phyloP scores from a whole-genome alignment of 805 yeast genomes.

The Debaryomyces tyrocola region DNA sequence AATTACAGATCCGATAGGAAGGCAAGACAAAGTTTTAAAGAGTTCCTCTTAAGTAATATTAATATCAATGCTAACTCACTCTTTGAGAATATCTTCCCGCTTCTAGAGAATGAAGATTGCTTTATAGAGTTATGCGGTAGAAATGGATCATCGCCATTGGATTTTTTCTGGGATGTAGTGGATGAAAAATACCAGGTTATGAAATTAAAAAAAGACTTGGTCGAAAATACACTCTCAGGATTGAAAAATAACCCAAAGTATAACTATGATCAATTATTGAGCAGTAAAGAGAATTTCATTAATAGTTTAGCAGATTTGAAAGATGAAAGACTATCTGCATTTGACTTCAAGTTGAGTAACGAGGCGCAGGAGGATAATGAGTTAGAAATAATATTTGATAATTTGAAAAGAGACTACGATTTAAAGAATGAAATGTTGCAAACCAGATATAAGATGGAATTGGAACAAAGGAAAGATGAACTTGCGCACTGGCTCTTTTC shows the following conservation, averaged over 20 bases:
- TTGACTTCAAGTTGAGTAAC: conserved; percentile 15
- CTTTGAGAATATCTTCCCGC: conserved; percentile 58
- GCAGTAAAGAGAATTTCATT: conserved; percentile 17
- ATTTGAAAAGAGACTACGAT: conserved; percentile 23
- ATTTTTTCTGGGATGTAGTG: conserved; percentile 71
- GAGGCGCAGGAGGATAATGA: conserved; percentile 21
- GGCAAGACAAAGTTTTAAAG: conserved; percentile 62
- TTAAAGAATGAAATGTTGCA: conserved; percentile 12
- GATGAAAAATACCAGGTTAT: conserved; percentile 60
- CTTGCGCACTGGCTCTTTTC: conserved; percentile 15
- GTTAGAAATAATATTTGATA: conserved; percentile 25
- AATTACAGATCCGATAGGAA: conserved; percentile 60
- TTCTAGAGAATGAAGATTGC: conserved; percentile 53
- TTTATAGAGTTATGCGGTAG: conserved; percentile 69
- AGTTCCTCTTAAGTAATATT: conserved; percentile 44
- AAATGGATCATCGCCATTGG: conserved; percentile 74
- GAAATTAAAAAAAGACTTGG: conserved; percentile 59
- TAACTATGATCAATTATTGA: conserved; percentile 15
- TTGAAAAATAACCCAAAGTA: conserved; percentile 14
- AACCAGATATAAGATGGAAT: conserved; percentile 9
- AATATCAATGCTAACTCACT: conserved; percentile 48
- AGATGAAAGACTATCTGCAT: conserved; percentile 28
- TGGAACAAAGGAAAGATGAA: conserved; percentile 6
- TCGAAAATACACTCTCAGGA: conserved; percentile 50
- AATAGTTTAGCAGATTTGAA: conserved; percentile 15